Base-by-base conservation (phyloP, 345 rosid species). In the Bruguiera sexangula region DNA sequence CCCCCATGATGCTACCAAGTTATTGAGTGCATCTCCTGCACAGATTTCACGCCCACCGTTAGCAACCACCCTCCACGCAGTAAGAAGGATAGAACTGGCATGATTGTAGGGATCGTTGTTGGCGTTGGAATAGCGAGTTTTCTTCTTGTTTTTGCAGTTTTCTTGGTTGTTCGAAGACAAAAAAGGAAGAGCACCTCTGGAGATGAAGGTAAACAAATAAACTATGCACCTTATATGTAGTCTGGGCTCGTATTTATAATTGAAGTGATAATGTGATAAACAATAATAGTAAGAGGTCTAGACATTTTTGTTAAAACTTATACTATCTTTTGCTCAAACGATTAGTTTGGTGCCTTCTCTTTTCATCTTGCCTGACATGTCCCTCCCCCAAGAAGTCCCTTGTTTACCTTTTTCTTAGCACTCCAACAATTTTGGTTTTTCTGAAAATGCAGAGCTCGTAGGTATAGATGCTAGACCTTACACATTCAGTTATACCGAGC, bases 41-140 rank as follows among this genome's bases (percentile, higher is more conserved):
- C 87, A 89, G 93, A 88, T 80, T 92, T 92, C 71, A 55, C 0
- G 69, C 92, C 98, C 36, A 84, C 86, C 37, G 92, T 88, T 26
- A 78, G 67, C 30, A 82, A 84, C 82, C 83, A 58, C 24, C 71
- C 82, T 54, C 90, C 92, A 26, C 56, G 67, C 32, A 68, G 31
- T 19, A 55, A 78, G 66, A 85, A 80, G 70, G 66, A 29, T 29
- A 29, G 30, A 29, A 29, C 4, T 29, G 30, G 30, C 30, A 29
- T 29, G 30, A 29, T 29, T 29, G 30, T 29, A 29, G 30, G 30
- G 30, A 24, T 24, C 24, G 24, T 24, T 24, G 24, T 24, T 24
- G 24, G 24, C 24, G 24, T 24, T 24, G 24, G 24, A 24, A 24
- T 24, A 24, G 24, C 24, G 24, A 24, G 24, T 24, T 24, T 24